Evolutionary conservation across 2,329 filamentous ascomycete species (phyloP).

Genomic region (Thelonectria rubi): DNA sequence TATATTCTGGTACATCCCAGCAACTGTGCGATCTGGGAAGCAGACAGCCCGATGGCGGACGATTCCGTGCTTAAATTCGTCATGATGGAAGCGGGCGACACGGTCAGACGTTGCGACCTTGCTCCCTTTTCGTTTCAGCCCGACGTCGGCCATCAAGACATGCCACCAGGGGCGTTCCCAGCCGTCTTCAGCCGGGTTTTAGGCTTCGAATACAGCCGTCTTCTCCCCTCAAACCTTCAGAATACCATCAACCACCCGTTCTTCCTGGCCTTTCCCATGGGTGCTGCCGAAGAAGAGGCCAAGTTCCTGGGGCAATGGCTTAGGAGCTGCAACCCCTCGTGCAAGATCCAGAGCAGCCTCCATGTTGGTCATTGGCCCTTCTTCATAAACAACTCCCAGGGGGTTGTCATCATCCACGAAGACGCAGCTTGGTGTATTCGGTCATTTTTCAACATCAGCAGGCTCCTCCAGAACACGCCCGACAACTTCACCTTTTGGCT

Average conservation of each 20-base stretch:
- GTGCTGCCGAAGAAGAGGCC: conserved; percentile 45
- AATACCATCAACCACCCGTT: conserved; percentile 45
- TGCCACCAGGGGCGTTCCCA: conserved; percentile 30
- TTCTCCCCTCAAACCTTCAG: conserved; percentile 36
- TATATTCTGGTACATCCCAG: conserved; percentile 54
- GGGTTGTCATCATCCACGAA: conserved; percentile 58
- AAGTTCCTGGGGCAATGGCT: conserved; percentile 58
- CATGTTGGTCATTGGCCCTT: conserved; percentile 57
- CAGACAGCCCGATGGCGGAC: conserved; percentile 16
- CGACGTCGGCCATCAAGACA: conserved; percentile 7
- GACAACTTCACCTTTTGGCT: conserved; percentile 51
- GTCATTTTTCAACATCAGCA: conserved; percentile 50
- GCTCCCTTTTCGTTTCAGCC: conserved; percentile 36
- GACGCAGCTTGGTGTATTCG: conserved; percentile 49
- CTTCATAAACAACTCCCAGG: conserved; percentile 48
- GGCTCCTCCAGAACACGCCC: conserved; percentile 45
- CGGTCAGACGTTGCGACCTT: conserved; percentile 32
- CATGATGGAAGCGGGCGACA: conserved; percentile 2
- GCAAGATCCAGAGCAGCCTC: conserved; percentile 54
- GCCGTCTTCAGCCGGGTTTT: conserved; percentile 44
- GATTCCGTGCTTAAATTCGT: conserved; percentile 15
- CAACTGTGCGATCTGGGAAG: conserved; percentile 48
- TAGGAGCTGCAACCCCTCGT: conserved; percentile 48
- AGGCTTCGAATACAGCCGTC: conserved; percentile 45
- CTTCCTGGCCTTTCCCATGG: conserved; percentile 59